A percentile compares a stretch with the other conserved stretches of the same genome.
Conservation (phyloP, 768 basidiomycete species). For the Boletus sp. region DNA sequence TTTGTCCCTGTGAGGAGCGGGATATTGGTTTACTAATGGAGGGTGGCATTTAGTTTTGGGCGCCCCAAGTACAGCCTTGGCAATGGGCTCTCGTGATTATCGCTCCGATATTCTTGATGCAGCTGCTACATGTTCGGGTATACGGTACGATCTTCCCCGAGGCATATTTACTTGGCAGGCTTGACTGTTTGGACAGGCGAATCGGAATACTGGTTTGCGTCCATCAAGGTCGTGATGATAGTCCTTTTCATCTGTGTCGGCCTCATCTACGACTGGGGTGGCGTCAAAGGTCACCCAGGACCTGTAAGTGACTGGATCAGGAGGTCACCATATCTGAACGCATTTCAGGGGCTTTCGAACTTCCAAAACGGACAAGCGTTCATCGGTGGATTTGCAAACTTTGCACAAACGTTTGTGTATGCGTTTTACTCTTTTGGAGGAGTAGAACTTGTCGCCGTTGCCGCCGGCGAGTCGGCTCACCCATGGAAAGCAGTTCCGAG, state of each 20-base stretch:
- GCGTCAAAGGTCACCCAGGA: constrained; percentile 54
- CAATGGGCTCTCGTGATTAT: constrained; percentile 56
- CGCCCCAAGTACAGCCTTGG: constrained; percentile 47
- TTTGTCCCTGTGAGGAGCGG: neutral
- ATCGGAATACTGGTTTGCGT: constrained; percentile 61
- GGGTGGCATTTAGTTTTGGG: constrained; percentile 37
- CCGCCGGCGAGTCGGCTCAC: constrained; percentile 65
- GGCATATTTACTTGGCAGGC: neutral
- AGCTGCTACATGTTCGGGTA: constrained; percentile 54
- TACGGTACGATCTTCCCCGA: constrained; percentile 41
- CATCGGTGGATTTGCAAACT: constrained; percentile 49
- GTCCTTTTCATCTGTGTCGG: constrained; percentile 60
- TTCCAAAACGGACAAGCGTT: constrained; percentile 50
- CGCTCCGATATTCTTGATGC: constrained; percentile 47
- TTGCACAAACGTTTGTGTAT: constrained; percentile 59
- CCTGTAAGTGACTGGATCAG: constrained; percentile 37
- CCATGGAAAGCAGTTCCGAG: constrained; percentile 61
- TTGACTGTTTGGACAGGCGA: constrained; percentile 39
- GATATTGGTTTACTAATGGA: neutral
- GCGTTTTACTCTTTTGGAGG: constrained; percentile 71
- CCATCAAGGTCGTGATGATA: constrained; percentile 62
- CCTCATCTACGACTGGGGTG: constrained; percentile 61
- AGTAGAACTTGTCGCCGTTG: constrained; percentile 67
- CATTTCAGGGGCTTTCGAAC: constrained; percentile 46
- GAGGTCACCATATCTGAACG: neutral